Evolutionary conservation across 1,284 basidiomycete species (phyloP), one percentile per base, ranked within the genome.

Genomic region (Pisolithus thermaeus): DNA sequence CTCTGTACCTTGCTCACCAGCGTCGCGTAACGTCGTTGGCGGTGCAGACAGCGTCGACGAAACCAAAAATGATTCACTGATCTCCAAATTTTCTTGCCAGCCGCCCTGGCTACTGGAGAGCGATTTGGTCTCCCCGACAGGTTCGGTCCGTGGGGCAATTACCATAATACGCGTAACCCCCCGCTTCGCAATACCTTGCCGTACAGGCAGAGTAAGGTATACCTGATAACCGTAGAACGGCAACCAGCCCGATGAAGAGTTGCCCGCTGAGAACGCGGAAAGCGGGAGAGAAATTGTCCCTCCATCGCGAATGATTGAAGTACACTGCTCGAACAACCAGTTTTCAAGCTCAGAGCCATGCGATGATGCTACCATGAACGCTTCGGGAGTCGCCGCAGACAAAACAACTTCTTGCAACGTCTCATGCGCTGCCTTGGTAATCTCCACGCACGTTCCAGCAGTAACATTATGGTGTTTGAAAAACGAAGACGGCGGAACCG

Each of bases 31-130:
- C 22, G 51, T 49, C 8, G 43, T 50, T 45, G 53, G 48, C 9
- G 57, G 43, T 23, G 65, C 36, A 18, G 57, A 51, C 28, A 64
- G 38, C 32, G 60, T 47, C 40, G 67, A 28, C 35, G 67, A 66
- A 37, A 81, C 65, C 36, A 92, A 73, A 64, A 92, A 92, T 18
- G 70, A 75, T 61, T 91, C 85, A 60, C 80, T 79, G 47, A 92
- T 89, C 60, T 85, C 83, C 42, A 86, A 66, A 3, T 60, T 66
- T 44, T 81, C 79, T 52, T 39, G 72, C 70, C 53, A 56, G 23
- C 62, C 58, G 20, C 66, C 57, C 12, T 68, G 63, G 14, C 61
- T 60, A 40, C 62, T 60, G 35, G 47, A 42, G 22, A 46, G 41
- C 9, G 12, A 8, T 23, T 32, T 16, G n/a, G 35, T 27, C 40